phyloP scores from a whole-genome alignment of 2,329 filamentous ascomycete species.

The Sporothrix globosa region DNA sequence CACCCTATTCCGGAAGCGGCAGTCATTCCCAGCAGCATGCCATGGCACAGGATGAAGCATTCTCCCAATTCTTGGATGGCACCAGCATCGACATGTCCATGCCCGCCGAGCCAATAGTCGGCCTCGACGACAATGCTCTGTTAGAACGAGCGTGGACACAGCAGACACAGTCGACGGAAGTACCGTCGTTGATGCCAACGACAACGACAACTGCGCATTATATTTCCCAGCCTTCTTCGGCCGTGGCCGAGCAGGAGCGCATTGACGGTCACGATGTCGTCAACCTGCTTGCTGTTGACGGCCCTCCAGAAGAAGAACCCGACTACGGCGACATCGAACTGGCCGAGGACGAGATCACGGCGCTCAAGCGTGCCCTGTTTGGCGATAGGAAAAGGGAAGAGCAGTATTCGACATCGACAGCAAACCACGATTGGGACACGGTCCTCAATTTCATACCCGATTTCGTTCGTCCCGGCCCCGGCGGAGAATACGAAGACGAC shows the following conservation, averaged over 20 bases:
- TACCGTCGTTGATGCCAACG: background rate
- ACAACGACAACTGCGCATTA: background rate
- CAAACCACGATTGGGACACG: constrained; percentile 47
- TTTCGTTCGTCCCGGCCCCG: constrained; percentile 43
- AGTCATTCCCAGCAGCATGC: constrained; percentile 40
- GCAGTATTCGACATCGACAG: constrained; percentile 28
- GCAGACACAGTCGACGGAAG: background rate
- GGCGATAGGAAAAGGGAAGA: constrained; percentile 31
- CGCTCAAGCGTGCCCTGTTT: constrained; percentile 48
- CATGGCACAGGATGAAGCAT: constrained; percentile 43
- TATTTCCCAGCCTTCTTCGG: constrained; percentile 15
- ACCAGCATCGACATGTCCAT: constrained; percentile 29
- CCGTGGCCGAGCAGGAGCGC: constrained; percentile 44
- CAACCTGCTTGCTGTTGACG: constrained; percentile 41
- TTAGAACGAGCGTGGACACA: constrained; percentile 7
- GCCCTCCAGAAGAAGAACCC: constrained; percentile 36
- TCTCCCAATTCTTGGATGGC: constrained; percentile 45
- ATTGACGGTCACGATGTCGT: constrained; percentile 49
- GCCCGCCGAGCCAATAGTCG: constrained; percentile 25
- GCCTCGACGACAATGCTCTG: constrained; percentile 6
- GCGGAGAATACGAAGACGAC: constrained; percentile 36
- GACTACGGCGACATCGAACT: constrained; percentile 37
- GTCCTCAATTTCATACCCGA: constrained; percentile 57
- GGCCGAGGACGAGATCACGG: constrained; percentile 41
- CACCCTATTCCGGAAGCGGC: background rate